phyloP scores from a whole-genome alignment of 73 alveolate genomes.

The Paramecium primaurelia region DNA sequence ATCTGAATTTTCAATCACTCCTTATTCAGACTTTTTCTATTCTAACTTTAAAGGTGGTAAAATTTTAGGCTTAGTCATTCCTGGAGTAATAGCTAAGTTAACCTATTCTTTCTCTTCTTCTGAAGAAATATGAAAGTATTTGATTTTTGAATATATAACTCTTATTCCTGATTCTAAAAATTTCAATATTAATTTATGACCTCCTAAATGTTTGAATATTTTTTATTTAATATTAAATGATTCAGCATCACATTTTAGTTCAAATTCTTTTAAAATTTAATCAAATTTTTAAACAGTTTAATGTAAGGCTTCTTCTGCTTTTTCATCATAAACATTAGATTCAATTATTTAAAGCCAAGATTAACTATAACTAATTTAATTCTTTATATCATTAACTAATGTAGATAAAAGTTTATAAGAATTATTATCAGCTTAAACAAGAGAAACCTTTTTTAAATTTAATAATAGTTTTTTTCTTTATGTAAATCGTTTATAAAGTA shows the following conservation, averaged over 20 bases:
- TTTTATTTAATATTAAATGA: slow-evolving; percentile 35
- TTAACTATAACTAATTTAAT: slow-evolving; percentile 43
- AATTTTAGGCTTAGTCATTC: neutral
- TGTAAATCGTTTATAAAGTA: slow-evolving; percentile 19
- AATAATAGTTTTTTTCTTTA: slow-evolving; percentile 22
- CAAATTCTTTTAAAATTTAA: neutral
- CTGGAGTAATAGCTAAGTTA: neutral
- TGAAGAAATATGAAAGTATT: neutral
- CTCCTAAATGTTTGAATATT: slow-evolving; percentile 54
- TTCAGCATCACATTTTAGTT: neutral
- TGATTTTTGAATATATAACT: slow-evolving; percentile 1
- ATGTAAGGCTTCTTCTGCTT: slow-evolving; percentile 51
- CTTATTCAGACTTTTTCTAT: neutral
- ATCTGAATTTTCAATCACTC: neutral
- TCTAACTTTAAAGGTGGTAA: neutral
- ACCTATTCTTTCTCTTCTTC: neutral
- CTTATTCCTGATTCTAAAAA: slow-evolving; percentile 55
- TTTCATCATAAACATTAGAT: slow-evolving; percentile 39
- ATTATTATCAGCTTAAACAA: slow-evolving; percentile 30
- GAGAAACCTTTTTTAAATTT: slow-evolving; percentile 24
- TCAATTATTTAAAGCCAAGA: slow-evolving; percentile 58
- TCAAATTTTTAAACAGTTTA: neutral
- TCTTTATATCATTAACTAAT: slow-evolving; percentile 36
- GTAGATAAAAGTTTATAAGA: slow-evolving; percentile 40
- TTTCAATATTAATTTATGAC: slow-evolving; percentile 39